Percentiles rank a stretch among this genome's conserved stretches.
Conservation (phyloP, 176 grass and related monocot species). For the Neostapfia colusana region DNA sequence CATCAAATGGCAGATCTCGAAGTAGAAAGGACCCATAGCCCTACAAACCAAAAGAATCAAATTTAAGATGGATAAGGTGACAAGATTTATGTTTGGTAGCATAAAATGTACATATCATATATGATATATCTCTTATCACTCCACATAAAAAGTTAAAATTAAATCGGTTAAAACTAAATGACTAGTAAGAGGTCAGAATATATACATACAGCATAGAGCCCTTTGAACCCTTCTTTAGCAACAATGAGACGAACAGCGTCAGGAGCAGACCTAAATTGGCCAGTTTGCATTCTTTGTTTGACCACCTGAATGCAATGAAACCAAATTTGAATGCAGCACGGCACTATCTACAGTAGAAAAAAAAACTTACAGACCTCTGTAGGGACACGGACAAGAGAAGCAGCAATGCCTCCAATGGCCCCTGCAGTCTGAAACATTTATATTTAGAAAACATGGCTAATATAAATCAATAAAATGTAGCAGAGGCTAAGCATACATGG, state of each 20-base stretch:
- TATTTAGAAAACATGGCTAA: conserved; percentile 27
- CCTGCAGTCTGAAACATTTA: conserved; percentile 65
- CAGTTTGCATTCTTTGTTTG: conserved; percentile 95
- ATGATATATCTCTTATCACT: neutral
- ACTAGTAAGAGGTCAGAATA: conserved; percentile 15
- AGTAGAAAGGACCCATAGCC: conserved; percentile 93
- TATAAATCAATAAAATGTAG: conserved; percentile 30
- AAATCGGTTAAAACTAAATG: neutral
- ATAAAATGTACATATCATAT: conserved; percentile 1
- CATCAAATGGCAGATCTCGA: conserved; percentile 91
- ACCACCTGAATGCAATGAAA: conserved; percentile 60
- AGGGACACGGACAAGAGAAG: conserved; percentile 88
- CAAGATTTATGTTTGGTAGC: neutral
- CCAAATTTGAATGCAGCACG: neutral
- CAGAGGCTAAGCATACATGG: conserved; percentile 9
- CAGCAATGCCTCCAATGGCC: conserved; percentile 80
- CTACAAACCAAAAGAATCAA: conserved; percentile 43
- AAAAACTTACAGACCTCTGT: conserved; percentile 69
- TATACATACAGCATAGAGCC: conserved; percentile 77
- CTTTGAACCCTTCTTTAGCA: conserved; percentile 79
- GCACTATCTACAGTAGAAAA: neutral
- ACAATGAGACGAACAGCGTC: conserved; percentile 79
- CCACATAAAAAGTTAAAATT: neutral
- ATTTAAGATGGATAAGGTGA: neutral
- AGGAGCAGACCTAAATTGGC: conserved; percentile 72